These are phyloP conservation scores for Gastrolobium villosum DNA, from an alignment of 306 rosid genomes.

Conservation along the genomic window DNA sequence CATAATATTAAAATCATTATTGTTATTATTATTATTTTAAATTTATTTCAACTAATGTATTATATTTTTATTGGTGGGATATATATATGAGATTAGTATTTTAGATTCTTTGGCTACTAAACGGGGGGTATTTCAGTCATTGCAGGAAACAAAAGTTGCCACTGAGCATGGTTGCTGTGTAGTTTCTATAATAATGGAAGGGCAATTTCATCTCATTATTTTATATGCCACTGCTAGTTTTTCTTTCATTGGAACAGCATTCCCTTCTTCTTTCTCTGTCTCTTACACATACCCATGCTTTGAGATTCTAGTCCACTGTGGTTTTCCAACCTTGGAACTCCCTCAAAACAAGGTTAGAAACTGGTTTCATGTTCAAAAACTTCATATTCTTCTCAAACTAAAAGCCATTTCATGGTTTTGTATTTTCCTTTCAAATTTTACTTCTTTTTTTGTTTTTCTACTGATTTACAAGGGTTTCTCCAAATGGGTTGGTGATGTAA, in stretches of 20 bases:
- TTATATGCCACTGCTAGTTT: constrained; percentile 44
- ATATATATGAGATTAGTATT: too few species aligned
- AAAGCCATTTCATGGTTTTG: neutral
- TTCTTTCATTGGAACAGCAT: constrained; percentile 28
- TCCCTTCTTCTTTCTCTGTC: constrained; percentile 11
- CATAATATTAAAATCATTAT: too few species aligned
- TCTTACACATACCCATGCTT: constrained; percentile 8
- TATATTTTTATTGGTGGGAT: too few species aligned
- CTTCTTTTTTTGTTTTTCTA: neutral
- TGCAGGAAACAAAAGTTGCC: neutral
- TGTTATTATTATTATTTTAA: too few species aligned
- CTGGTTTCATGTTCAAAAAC: constrained; percentile 38
- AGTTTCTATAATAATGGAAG: constrained; percentile 51
- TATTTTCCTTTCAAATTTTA: neutral
- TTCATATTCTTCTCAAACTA: neutral
- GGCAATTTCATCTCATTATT: constrained; percentile 44
- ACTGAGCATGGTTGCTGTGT: constrained; percentile 53
- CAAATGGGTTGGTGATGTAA: constrained; percentile 41
- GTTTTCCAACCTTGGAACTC: constrained; percentile 50
- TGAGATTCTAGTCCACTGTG: constrained; percentile 48
- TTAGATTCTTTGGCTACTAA: too few species aligned
- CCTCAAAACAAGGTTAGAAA: constrained; percentile 59
- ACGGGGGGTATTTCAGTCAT: constrained; percentile 33
- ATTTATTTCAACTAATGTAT: too few species aligned
- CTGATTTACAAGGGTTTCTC: constrained; percentile 28